Evolutionary conservation across 192 early-diverging fungal genomes (phyloP).

Genomic region (Gigaspora rosea): DNA sequence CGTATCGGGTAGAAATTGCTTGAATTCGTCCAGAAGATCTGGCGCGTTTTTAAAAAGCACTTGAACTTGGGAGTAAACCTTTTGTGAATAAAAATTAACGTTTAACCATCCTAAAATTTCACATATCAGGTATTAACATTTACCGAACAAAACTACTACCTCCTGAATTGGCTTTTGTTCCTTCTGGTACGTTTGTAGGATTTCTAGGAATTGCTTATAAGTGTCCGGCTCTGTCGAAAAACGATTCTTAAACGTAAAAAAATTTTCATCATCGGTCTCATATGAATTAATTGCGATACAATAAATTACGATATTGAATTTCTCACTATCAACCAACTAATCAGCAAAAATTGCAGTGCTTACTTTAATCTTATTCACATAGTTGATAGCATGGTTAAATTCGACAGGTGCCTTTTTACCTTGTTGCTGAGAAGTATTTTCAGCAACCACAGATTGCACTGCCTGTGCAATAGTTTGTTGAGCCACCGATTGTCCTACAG

Average conservation of each 20-base stretch:
- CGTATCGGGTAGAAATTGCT: slow-evolving; percentile 95
- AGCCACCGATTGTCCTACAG: slow-evolving; percentile 31
- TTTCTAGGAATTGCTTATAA: slow-evolving; percentile 97
- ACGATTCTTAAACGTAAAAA: slow-evolving; percentile 64
- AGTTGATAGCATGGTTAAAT: slow-evolving; percentile 98
- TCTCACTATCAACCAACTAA: slow-evolving; percentile 11
- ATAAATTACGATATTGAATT: slow-evolving; percentile 4
- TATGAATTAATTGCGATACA: too few species aligned
- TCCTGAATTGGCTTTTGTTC: slow-evolving; percentile 96
- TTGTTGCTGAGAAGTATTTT: slow-evolving; percentile 35
- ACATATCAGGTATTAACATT: background rate
- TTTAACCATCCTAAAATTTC: background rate
- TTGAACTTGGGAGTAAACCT: slow-evolving; percentile 95
- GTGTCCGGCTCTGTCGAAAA: slow-evolving; percentile 91
- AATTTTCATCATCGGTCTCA: background rate
- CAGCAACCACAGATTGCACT: slow-evolving; percentile 2
- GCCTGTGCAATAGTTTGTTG: slow-evolving; percentile 27
- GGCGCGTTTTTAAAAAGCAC: slow-evolving; percentile 81
- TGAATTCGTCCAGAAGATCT: slow-evolving; percentile 96
- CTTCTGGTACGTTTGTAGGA: slow-evolving; percentile 96
- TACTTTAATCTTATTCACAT: slow-evolving; percentile 99
- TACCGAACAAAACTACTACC: slow-evolving; percentile 40
- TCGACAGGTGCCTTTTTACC: slow-evolving; percentile 75
- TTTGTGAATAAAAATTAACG: background rate
- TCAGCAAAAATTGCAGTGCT: background rate